phyloP scores from a whole-genome alignment of 768 basidiomycete genomes.

The Lactifluus pinguis region DNA sequence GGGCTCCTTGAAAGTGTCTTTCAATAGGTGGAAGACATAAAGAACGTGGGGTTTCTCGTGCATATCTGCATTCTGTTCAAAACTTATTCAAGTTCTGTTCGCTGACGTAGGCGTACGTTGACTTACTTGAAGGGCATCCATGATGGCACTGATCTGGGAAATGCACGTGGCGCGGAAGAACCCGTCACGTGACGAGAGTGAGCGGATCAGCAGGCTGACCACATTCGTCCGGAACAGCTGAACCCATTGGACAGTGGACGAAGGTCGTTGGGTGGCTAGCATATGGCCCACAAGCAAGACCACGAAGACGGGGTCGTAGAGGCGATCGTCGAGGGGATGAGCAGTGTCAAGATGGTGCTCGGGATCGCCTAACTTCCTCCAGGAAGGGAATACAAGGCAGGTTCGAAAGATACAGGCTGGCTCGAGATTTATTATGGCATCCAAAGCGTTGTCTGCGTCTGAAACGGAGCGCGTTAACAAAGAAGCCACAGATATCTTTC shows the following conservation, averaged over 20 bases:
- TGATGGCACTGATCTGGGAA: slow-evolving; percentile 52
- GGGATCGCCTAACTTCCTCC: slow-evolving; percentile 44
- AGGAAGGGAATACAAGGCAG: slow-evolving; percentile 59
- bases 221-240: slow-evolving; percentile 77
- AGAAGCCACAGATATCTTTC: slow-evolving; percentile 52
- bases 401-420: slow-evolving; percentile 58
- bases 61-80: slow-evolving; percentile 52
- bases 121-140: slow-evolving; percentile 55
- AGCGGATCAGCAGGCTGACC: slow-evolving; percentile 61
- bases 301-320: slow-evolving; percentile 80
- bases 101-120: not conserved
- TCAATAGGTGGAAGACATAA: slow-evolving; percentile 59
- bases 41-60: slow-evolving; percentile 70
- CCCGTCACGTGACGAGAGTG: slow-evolving; percentile 57
- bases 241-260: slow-evolving; percentile 70
- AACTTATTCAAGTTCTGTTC: not conserved
- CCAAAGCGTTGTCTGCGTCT: slow-evolving; percentile 40
- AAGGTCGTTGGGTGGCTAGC: slow-evolving; percentile 48
- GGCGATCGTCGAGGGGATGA: slow-evolving; percentile 28
- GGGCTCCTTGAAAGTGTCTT: slow-evolving; percentile 43
- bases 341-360: slow-evolving; percentile 18
- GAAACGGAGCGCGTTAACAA: slow-evolving; percentile 49
- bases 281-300: slow-evolving; percentile 57
- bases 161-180: slow-evolving; percentile 52
- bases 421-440: slow-evolving; percentile 65